Conservation (phyloP, 1,284 basidiomycete species). For the Butyriboletus appendiculatus region DNA sequence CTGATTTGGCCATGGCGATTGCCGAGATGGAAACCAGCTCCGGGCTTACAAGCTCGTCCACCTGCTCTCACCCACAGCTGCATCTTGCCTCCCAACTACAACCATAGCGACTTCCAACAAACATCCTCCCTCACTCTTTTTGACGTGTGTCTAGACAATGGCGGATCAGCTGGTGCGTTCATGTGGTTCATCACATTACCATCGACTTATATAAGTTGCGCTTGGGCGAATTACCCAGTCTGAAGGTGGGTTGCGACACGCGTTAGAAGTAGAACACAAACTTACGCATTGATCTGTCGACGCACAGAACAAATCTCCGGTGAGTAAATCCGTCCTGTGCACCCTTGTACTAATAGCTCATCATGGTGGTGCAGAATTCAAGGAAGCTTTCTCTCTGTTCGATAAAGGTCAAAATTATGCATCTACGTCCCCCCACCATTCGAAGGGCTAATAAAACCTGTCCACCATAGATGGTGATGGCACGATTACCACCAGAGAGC, state of each 20-base stretch:
- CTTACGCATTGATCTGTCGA: background rate
- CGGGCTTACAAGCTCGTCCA: background rate
- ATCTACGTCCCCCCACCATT: constrained; percentile 5
- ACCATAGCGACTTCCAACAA: background rate
- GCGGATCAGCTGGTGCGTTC: constrained; percentile 67
- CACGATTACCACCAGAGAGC: constrained; percentile 94
- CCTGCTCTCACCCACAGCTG: constrained; percentile 4
- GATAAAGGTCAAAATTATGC: constrained; percentile 72
- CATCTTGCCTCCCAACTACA: constrained; percentile 9
- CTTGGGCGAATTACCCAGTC: constrained; percentile 42
- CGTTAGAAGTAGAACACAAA: background rate
- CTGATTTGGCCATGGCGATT: constrained; percentile 32
- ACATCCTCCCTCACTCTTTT: background rate
- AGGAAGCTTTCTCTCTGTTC: constrained; percentile 94
- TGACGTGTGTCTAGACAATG: constrained; percentile 42
- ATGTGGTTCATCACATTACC: constrained; percentile 10
- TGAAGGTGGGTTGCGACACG: constrained; percentile 51
- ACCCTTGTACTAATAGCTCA: constrained; percentile 22
- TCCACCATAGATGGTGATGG: constrained; percentile 82
- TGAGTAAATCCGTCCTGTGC: constrained; percentile 32
- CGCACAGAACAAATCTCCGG: constrained; percentile 69
- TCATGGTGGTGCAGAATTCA: constrained; percentile 55
- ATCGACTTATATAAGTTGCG: constrained; percentile 15
- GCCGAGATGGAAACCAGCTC: constrained; percentile 29
- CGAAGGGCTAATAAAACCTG: constrained; percentile 23